phyloP scores from a whole-genome alignment of 2,329 filamentous ascomycete species.

The Fusarium sp. region DNA sequence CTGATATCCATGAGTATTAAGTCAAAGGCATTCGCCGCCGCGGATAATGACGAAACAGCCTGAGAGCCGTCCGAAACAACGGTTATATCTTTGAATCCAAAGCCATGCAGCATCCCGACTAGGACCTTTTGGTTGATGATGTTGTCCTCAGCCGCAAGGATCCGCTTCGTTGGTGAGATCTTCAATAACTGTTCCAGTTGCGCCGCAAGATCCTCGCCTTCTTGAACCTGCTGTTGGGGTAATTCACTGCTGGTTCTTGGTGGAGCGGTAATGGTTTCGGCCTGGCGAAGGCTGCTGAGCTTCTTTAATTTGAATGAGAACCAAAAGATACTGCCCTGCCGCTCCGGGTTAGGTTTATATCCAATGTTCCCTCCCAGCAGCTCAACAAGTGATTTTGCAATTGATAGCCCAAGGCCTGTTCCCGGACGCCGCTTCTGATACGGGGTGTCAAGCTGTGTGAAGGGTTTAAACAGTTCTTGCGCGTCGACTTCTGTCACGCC shows the following conservation, averaged over 20 bases:
- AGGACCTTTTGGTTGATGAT: constrained; percentile 11
- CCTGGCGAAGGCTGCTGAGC: background rate
- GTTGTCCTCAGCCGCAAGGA: background rate
- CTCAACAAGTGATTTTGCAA: background rate
- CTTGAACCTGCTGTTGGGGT: background rate
- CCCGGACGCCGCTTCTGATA: background rate
- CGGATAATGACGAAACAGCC: background rate
- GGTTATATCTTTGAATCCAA: constrained; percentile 1
- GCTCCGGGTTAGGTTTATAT: background rate
- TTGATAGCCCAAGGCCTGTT: constrained; percentile 8
- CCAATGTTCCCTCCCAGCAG: background rate
- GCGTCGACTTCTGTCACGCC: background rate
- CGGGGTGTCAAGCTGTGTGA: constrained; percentile 6
- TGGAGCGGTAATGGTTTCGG: fast-evolving
- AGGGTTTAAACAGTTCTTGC: background rate
- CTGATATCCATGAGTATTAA: constrained; percentile 14
- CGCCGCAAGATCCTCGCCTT: background rate
- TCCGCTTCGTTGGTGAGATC: background rate
- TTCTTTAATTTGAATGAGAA: background rate
- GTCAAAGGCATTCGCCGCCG: background rate
- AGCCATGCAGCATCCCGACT: constrained; percentile 7
- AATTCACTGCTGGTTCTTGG: fast-evolving
- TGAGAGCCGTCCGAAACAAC: constrained; percentile 9
- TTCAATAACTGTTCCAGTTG: background rate
- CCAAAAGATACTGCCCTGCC: constrained; percentile 6